A percentile compares a stretch with the other conserved stretches of the same genome.
Evolutionary conservation across 2,329 filamentous ascomycete genomes (phyloP).

Genomic region (Xylariaceae sp.): DNA sequence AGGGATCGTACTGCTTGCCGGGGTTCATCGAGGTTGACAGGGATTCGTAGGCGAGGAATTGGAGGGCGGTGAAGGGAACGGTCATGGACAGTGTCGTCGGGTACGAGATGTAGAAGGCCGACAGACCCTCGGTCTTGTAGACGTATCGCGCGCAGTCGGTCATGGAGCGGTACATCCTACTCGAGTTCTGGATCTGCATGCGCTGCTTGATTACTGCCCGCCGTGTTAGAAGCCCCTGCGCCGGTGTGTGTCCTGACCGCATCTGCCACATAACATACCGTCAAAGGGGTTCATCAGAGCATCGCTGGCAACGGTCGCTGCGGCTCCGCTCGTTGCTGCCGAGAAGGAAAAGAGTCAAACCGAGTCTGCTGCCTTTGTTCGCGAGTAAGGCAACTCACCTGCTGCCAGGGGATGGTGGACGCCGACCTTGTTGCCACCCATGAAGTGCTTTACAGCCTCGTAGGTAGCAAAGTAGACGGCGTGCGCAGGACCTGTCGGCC

Average conservation of each 20-base stretch:
- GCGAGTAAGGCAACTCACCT: conserved; percentile 60
- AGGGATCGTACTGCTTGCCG: conserved; percentile 74
- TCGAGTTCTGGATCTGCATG: conserved; percentile 97
- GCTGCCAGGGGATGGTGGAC: conserved; percentile 90
- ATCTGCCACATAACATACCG: conserved; percentile 63
- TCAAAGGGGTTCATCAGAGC: conserved; percentile 99
- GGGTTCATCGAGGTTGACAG: conserved; percentile 93
- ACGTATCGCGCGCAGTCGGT: conserved; percentile 80
- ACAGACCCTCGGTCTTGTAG: conserved; percentile 78
- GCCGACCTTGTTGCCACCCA: conserved; percentile 83
- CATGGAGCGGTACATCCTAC: conserved; percentile 76
- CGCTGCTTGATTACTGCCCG: conserved; percentile 90
- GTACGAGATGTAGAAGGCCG: conserved; percentile 96
- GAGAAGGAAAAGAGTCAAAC: conserved; percentile 6
- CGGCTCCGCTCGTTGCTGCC: conserved; percentile 82
- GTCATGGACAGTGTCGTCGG: conserved; percentile 98
- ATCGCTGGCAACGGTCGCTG: conserved; percentile 93
- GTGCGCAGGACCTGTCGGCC: conserved; percentile 72
- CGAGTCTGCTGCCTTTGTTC: too few species aligned
- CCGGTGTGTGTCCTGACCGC: too few species aligned
- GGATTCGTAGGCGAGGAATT: conserved; percentile 97
- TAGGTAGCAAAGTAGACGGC: conserved; percentile 98
- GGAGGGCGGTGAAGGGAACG: conserved; percentile 91
- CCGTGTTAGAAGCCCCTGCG: conserved; percentile 2
- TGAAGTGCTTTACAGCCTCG: conserved; percentile 91